A percentile compares a stretch with the other conserved stretches of the same genome.
These are phyloP conservation scores for Volvox reticuliferus DNA, from an alignment of 139 green algal species.

Conservation along the genomic window DNA sequence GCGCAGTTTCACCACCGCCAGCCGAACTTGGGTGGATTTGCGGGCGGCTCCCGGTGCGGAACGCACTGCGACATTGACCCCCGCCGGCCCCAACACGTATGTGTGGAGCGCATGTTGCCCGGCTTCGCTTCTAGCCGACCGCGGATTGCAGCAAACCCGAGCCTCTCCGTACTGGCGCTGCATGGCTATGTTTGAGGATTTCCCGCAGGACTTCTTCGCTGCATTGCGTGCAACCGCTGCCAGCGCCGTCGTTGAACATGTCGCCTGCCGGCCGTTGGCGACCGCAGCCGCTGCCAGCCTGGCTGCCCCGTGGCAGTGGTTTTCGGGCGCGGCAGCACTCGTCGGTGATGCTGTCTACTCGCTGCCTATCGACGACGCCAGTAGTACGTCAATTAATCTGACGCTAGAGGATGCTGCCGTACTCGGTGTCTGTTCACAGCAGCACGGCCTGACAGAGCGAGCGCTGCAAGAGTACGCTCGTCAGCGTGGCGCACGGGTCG, in stretches of 20 bases:
- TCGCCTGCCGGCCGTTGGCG: background rate
- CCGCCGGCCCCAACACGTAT: slow-evolving; percentile 31
- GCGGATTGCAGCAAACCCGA: background rate
- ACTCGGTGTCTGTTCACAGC: background rate
- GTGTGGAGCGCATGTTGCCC: slow-evolving; percentile 46
- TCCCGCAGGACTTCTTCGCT: slow-evolving; percentile 35
- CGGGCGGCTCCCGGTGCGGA: background rate
- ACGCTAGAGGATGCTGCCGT: slow-evolving; percentile 45
- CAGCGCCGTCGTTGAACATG: slow-evolving; percentile 4
- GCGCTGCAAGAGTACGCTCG: slow-evolving; percentile 31
- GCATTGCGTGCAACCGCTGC: slow-evolving; percentile 10
- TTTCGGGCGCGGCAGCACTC: background rate
- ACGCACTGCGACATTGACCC: background rate
- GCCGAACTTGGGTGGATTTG: slow-evolving; percentile 30
- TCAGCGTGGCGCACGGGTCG: slow-evolving; percentile 9
- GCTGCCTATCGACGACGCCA: slow-evolving; percentile 19
- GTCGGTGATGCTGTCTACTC: slow-evolving; percentile 25
- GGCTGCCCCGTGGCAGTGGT: slow-evolving; percentile 36
- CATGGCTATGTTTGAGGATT: slow-evolving; percentile 50
- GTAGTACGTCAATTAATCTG: slow-evolving; percentile 1
- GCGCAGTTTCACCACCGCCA: slow-evolving; percentile 33
- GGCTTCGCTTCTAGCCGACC: background rate
- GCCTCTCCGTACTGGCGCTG: slow-evolving; percentile 38
- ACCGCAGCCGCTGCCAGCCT: background rate
- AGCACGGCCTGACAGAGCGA: slow-evolving; percentile 9